Conservation (phyloP, 2,329 filamentous ascomycete species). For the Arthroderma sp. region DNA sequence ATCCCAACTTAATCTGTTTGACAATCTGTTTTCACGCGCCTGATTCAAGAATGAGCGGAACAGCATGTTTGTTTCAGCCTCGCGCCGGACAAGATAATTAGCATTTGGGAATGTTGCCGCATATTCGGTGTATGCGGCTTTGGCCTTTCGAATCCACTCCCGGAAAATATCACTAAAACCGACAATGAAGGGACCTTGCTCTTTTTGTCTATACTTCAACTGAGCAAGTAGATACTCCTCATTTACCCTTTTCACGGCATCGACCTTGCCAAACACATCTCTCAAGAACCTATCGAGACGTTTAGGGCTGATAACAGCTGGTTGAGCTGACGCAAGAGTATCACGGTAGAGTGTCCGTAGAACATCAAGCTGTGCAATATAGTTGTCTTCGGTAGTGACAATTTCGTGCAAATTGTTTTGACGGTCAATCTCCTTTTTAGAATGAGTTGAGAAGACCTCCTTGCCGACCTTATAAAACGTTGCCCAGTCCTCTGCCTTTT, state of each 20-base stretch:
- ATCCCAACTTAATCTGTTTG: slow-evolving; percentile 79
- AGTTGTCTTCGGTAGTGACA: slow-evolving; percentile 81
- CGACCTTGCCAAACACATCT: slow-evolving; percentile 82
- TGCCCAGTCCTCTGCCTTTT: slow-evolving; percentile 71
- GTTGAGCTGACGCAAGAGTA: slow-evolving; percentile 58
- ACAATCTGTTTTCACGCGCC: slow-evolving; percentile 64
- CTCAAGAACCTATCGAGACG: slow-evolving; percentile 67
- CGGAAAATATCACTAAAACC: slow-evolving; percentile 96
- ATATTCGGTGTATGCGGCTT: slow-evolving; percentile 79
- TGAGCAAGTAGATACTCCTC: slow-evolving; percentile 86
- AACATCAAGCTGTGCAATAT: slow-evolving; percentile 79
- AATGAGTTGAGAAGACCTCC: slow-evolving; percentile 56
- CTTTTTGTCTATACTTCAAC: slow-evolving; percentile 90
- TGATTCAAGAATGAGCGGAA: slow-evolving; percentile 80
- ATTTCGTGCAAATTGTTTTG: slow-evolving; percentile 95
- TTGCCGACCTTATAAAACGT: slow-evolving; percentile 77
- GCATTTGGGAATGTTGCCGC: slow-evolving; percentile 77
- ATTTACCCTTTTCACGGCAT: slow-evolving; percentile 78
- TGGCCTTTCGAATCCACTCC: slow-evolving; percentile 95
- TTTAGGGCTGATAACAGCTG: slow-evolving; percentile 67
- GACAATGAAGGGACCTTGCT: slow-evolving; percentile 86
- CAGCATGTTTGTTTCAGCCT: slow-evolving; percentile 69
- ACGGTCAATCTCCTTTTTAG: slow-evolving; percentile 78
- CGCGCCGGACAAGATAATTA: slow-evolving; percentile 68
- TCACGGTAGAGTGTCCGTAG: slow-evolving; percentile 77